A percentile compares a stretch with the other conserved stretches of the same genome.
Conservation (phyloP, 495 filamentous ascomycete genomes). For the Penicillium tannophilum region DNA sequence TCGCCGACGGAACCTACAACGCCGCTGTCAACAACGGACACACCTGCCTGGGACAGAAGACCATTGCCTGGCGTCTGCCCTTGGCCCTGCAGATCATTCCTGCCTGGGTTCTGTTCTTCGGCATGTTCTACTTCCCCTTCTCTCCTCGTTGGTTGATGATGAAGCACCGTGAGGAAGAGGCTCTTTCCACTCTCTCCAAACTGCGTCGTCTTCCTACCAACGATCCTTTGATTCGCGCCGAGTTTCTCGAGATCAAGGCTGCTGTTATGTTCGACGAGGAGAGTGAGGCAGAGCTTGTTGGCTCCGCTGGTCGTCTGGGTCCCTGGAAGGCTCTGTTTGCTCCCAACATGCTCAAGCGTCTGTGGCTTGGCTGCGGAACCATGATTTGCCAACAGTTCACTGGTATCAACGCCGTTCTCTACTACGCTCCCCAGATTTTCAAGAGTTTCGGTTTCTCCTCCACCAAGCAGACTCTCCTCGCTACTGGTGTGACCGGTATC, state of each 20-base stretch:
- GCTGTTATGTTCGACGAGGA: conserved; percentile 61
- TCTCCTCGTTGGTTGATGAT: conserved; percentile 77
- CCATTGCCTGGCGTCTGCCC: conserved; percentile 47
- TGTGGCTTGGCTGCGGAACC: conserved; percentile 6
- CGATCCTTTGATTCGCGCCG: conserved; percentile 65
- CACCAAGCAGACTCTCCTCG: conserved; percentile 51
- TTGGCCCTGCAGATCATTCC: conserved; percentile 54
- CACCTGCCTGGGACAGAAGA: conserved; percentile 51
- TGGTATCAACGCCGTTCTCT: conserved; percentile 14
- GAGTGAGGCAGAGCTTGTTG: conserved; percentile 55
- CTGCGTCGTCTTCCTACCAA: conserved; percentile 64
- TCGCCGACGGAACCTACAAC: conserved; percentile 31
- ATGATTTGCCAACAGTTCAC: conserved; percentile 15
- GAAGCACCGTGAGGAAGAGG: conserved; percentile 79
- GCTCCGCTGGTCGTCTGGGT: conserved; percentile 54
- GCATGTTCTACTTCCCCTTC: conserved; percentile 75
- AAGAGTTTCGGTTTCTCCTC: conserved; percentile 12
- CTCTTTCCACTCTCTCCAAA: conserved; percentile 59
- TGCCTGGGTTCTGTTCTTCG: conserved; percentile 66
- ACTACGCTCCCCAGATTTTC: conserved; percentile 14
- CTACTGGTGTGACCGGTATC: conserved; percentile 70
- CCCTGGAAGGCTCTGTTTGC: conserved; percentile 56
- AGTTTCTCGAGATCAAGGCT: conserved; percentile 68
- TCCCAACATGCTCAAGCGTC: conserved; percentile 35
- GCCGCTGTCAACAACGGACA: conserved; percentile 16